Conservation (phyloP, 2,329 filamentous ascomycete genomes). For the Monilinia aucupariae region DNA sequence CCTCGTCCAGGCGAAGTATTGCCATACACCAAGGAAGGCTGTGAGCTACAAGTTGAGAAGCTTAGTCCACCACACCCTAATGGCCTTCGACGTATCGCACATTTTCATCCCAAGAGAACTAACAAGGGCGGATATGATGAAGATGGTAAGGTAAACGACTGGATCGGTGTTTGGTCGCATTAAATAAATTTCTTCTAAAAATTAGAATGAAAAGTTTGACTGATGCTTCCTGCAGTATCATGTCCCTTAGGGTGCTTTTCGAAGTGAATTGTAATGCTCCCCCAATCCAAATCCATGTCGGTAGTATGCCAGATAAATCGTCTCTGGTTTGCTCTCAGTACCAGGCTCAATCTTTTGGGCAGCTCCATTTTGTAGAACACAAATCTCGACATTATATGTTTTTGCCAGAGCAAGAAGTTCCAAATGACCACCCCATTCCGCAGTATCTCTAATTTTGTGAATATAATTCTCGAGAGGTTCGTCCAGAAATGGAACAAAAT, state of each 20-base stretch:
- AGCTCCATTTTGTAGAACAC: slow-evolving; percentile 77
- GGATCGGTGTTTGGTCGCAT: slow-evolving; percentile 49
- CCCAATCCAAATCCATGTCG: slow-evolving; percentile 88
- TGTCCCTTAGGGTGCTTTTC: slow-evolving; percentile 37
- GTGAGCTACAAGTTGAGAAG: slow-evolving; percentile 43
- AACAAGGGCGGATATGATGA: slow-evolving; percentile 43
- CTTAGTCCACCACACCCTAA: slow-evolving; percentile 40
- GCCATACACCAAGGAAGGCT: slow-evolving; percentile 51
- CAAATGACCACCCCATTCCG: slow-evolving; percentile 93
- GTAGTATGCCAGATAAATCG: slow-evolving; percentile 90
- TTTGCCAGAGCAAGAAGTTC: slow-evolving; percentile 81
- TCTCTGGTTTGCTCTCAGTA: slow-evolving; percentile 42
- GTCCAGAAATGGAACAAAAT: slow-evolving; percentile 83
- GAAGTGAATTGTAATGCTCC: slow-evolving; percentile 93
- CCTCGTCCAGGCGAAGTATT: slow-evolving; percentile 63
- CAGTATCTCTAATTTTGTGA: slow-evolving; percentile 73
- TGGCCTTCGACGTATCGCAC: slow-evolving; percentile 41
- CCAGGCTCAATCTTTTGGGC: slow-evolving; percentile 66
- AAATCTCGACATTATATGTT: slow-evolving; percentile 73
- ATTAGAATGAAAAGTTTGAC: not conserved
- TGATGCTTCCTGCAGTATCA: not conserved
- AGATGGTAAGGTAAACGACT: slow-evolving; percentile 46
- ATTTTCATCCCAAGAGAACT: slow-evolving; percentile 47
- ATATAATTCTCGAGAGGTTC: slow-evolving; percentile 71
- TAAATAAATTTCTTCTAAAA: slow-evolving; percentile 13